Conservation (phyloP, 176 grass and related monocot genomes). For the Oryza australiensis region DNA sequence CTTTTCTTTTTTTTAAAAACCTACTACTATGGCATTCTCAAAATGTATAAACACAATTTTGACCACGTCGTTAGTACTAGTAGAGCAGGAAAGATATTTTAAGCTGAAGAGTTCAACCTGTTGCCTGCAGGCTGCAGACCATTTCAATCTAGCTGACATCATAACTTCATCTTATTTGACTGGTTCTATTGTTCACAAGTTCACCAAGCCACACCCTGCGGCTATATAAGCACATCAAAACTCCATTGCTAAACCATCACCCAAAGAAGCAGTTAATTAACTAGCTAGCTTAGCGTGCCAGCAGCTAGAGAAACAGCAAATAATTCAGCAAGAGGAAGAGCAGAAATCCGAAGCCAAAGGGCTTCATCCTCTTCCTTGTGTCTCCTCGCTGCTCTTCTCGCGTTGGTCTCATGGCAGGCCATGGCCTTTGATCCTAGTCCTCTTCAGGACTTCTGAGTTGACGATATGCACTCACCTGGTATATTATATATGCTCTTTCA, state of each 20-base stretch:
- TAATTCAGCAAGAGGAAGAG: too few species aligned
- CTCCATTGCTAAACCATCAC: not conserved
- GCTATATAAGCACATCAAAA: not conserved
- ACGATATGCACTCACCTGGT: not conserved
- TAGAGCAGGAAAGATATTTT: not conserved
- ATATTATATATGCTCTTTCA: not conserved
- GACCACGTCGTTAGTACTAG: not conserved
- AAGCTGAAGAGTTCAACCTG: not conserved
- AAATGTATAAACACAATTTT: not conserved
- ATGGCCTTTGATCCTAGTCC: constrained; percentile 5
- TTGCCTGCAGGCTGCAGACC: not conserved
- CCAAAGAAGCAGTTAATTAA: not conserved
- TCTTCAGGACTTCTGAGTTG: constrained; percentile 13
- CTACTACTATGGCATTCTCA: not conserved
- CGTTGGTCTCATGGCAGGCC: constrained; percentile 6
- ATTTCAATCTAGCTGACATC: not conserved
- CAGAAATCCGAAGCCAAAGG: not conserved
- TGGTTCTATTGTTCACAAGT: not conserved
- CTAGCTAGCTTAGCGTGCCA: not conserved
- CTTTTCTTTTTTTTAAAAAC: not conserved
- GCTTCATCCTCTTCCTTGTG: not conserved
- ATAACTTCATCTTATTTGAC: not conserved
- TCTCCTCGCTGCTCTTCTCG: not conserved
- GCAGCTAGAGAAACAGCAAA: too few species aligned
- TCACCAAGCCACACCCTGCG: not conserved